Evolutionary conservation across 345 rosid genomes (phyloP).

Genomic region (Eucalyptus pumila): DNA sequence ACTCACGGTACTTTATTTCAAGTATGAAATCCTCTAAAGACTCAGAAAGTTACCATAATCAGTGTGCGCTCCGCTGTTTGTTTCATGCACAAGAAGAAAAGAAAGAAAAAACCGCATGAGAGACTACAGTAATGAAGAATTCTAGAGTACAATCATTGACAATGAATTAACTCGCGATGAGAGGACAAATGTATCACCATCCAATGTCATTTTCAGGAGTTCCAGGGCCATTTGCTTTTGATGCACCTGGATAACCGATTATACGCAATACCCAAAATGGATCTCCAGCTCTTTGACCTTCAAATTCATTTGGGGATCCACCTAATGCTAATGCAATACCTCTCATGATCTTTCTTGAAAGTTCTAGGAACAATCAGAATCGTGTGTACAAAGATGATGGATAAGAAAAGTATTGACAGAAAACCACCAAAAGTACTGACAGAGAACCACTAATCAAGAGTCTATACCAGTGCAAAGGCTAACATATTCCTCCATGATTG

Average conservation of each 20-base stretch:
- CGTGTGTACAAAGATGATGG: background rate
- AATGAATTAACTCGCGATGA: background rate
- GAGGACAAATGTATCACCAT: background rate
- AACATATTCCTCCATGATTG: conserved; percentile 57
- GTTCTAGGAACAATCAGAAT: conserved; percentile 19
- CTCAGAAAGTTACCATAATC: conserved; percentile 58
- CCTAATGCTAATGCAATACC: conserved; percentile 70
- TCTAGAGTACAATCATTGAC: background rate
- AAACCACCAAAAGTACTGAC: background rate
- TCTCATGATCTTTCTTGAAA: conserved; percentile 68
- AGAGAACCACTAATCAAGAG: background rate
- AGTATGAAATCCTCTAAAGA: background rate
- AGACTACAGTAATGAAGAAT: background rate
- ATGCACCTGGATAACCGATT: conserved; percentile 68
- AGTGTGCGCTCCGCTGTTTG: conserved; percentile 80
- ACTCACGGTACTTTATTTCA: background rate
- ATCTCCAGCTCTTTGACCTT: conserved; percentile 66
- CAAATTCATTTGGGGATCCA: conserved; percentile 61
- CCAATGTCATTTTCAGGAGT: conserved; percentile 46
- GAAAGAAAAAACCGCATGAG: background rate
- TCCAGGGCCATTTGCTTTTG: conserved; percentile 14
- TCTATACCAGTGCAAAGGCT: conserved; percentile 58
- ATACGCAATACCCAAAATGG: conserved; percentile 90
- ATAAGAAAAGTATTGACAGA: background rate
- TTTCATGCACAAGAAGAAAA: background rate